phyloP scores from a whole-genome alignment of 768 basidiomycete species.

The Candolleomyces eurysporus region DNA sequence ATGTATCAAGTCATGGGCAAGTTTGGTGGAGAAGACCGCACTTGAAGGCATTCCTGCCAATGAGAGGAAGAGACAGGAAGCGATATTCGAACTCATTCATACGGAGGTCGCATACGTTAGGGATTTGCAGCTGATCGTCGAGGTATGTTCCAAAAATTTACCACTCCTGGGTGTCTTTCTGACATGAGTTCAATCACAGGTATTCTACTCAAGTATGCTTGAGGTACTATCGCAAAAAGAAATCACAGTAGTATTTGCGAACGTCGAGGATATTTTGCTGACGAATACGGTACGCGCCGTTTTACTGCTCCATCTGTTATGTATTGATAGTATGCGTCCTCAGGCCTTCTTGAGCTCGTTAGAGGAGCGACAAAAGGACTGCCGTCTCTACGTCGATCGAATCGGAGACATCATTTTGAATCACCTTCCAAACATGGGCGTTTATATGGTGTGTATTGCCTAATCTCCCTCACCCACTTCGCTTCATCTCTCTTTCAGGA shows the following conservation, averaged over 20 bases:
- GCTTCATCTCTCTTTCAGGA: constrained; percentile 39
- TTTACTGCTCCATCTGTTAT: too few species aligned
- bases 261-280: constrained; percentile 89
- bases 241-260: constrained; percentile 82
- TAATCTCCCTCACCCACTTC: neutral
- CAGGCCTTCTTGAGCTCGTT: constrained; percentile 80
- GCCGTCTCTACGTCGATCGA: constrained; percentile 85
- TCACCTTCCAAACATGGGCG: constrained; percentile 73
- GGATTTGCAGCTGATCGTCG: constrained; percentile 88
- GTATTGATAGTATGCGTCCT: too few species aligned
- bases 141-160: constrained; percentile 44
- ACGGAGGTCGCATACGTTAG: constrained; percentile 91
- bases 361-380: constrained; percentile 89
- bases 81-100: constrained; percentile 91
- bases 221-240: constrained; percentile 72
- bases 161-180: neutral
- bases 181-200: constrained; percentile 37
- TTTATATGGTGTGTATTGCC: constrained; percentile 64
- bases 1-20: constrained; percentile 78
- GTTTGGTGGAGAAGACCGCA: constrained; percentile 82
- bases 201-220: constrained; percentile 83
- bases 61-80: constrained; percentile 91
- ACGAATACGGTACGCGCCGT: constrained; percentile 69
- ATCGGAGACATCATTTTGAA: constrained; percentile 82
- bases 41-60: constrained; percentile 73